phyloP scores from a whole-genome alignment of 2,329 filamentous ascomycete genomes.

The Fusarium liriodendri region DNA sequence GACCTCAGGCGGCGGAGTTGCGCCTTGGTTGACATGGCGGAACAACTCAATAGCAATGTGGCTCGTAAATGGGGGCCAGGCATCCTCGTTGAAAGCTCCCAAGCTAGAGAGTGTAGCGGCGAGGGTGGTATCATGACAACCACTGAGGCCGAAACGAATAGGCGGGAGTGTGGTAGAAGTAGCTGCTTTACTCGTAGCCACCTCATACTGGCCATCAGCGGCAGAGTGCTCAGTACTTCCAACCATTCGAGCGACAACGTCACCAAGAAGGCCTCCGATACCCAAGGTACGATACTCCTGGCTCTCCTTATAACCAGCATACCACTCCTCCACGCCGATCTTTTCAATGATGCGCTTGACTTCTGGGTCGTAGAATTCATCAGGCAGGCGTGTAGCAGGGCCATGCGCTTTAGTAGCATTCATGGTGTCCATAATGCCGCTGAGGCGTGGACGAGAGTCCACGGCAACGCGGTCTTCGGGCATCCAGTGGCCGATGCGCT shows the following conservation, averaged over 20 bases:
- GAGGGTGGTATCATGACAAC: constrained; percentile 94
- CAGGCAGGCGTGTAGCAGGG: constrained; percentile 79
- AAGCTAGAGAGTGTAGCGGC: constrained; percentile 81
- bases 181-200: constrained; percentile 49
- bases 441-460: constrained; percentile 84
- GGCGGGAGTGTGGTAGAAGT: constrained; percentile 48
- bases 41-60: constrained; percentile 94
- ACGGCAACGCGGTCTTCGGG: constrained; percentile 80
- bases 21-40: constrained; percentile 59
- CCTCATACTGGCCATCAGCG: constrained; percentile 64
- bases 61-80: constrained; percentile 94
- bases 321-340: constrained; percentile 94
- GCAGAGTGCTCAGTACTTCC: constrained; percentile 68
- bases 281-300: constrained; percentile 89
- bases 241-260: constrained; percentile 82
- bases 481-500: constrained; percentile 86
- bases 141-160: constrained; percentile 82
- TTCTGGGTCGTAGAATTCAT: constrained; percentile 86
- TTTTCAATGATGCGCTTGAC: constrained; percentile 76
- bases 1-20: constrained; percentile 13
- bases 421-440: constrained; percentile 93
- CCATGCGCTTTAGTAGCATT: constrained; percentile 87
- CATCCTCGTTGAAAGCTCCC: constrained; percentile 77
- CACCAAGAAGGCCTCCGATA: constrained; percentile 86
- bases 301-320: constrained; percentile 84